phyloP scores from a whole-genome alignment of 192 early-diverging fungal genomes.

The Backusella liffmaniae region DNA sequence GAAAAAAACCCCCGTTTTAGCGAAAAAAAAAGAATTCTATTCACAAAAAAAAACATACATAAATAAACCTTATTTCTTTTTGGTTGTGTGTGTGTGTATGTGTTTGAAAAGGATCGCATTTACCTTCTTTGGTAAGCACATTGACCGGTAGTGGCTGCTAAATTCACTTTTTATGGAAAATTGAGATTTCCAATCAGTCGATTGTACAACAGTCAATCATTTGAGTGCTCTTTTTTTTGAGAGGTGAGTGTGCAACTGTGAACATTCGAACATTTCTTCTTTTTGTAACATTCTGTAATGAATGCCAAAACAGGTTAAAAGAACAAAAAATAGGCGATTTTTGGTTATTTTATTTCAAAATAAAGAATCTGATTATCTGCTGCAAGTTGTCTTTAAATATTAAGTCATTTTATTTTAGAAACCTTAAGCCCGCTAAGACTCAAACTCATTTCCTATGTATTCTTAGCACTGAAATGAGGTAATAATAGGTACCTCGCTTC shows the following conservation, averaged over 20 bases:
- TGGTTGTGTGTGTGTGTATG: neutral
- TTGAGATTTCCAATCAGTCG: slow-evolving; percentile 7
- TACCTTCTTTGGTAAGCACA: neutral
- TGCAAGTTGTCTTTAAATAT: slow-evolving; percentile 6
- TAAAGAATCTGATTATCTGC: neutral
- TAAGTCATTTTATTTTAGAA: slow-evolving; percentile 1
- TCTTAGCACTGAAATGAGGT: neutral
- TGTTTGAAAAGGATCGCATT: slow-evolving; percentile 6
- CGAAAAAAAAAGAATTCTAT: slow-evolving; percentile 9
- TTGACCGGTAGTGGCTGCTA: neutral
- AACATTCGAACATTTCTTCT: neutral
- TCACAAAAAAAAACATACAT: neutral
- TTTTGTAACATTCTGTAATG: neutral
- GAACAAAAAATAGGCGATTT: neutral
- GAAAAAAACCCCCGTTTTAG: slow-evolving; percentile 6
- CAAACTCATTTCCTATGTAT: neutral
- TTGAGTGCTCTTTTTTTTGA: neutral
- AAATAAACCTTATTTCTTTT: neutral
- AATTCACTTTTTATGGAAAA: slow-evolving; percentile 9
- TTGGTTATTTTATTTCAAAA: slow-evolving; percentile 7
- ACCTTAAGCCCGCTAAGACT: neutral
- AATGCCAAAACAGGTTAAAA: neutral
- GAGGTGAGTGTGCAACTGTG: neutral
- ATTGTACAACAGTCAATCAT: slow-evolving; percentile 2
- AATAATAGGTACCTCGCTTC: neutral